phyloP scores from a whole-genome alignment of 179 eudicot species.

The Gypsophila paniculata region DNA sequence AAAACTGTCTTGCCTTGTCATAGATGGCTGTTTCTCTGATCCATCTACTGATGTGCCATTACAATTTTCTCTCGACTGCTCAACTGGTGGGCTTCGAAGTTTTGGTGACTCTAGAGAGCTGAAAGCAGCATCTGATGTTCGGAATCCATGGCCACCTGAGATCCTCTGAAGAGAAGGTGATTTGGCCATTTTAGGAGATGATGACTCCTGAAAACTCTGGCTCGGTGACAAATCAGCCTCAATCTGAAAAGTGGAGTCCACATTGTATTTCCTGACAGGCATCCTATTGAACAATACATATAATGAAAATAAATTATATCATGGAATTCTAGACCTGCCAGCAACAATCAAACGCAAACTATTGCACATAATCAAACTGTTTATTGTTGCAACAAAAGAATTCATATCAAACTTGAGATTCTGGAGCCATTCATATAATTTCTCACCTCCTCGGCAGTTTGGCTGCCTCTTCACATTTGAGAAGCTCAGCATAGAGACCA shows the following conservation, averaged over 20 bases:
- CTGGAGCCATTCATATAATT: conserved; percentile 3
- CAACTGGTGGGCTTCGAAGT: conserved; percentile 73
- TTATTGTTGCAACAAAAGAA: not conserved
- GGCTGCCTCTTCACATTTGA: conserved; percentile 95
- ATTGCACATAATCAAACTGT: not conserved
- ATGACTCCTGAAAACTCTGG: conserved; percentile 72
- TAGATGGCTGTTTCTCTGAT: conserved; percentile 70
- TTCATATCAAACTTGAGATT: not conserved
- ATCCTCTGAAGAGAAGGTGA: conserved; percentile 95
- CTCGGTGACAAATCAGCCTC: conserved; percentile 69
- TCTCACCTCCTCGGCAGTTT: conserved; percentile 90
- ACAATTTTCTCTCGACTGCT: conserved; percentile 74
- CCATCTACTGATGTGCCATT: conserved; percentile 57
- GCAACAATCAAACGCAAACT: not conserved
- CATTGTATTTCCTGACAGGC: conserved; percentile 75
- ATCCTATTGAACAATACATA: conserved; percentile 44
- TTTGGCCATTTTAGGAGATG: conserved; percentile 90
- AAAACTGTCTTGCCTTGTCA: conserved; percentile 91
- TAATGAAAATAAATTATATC: not conserved
- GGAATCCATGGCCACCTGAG: conserved; percentile 59
- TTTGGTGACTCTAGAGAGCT: conserved; percentile 83
- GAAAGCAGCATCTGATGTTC: conserved; percentile 55
- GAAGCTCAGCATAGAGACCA: conserved; percentile 96
- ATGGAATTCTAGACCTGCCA: conserved; percentile 2
- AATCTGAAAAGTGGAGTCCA: conserved; percentile 58